Evolutionary conservation across 345 rosid species (phyloP).

Genomic region (Camelina laxa): DNA sequence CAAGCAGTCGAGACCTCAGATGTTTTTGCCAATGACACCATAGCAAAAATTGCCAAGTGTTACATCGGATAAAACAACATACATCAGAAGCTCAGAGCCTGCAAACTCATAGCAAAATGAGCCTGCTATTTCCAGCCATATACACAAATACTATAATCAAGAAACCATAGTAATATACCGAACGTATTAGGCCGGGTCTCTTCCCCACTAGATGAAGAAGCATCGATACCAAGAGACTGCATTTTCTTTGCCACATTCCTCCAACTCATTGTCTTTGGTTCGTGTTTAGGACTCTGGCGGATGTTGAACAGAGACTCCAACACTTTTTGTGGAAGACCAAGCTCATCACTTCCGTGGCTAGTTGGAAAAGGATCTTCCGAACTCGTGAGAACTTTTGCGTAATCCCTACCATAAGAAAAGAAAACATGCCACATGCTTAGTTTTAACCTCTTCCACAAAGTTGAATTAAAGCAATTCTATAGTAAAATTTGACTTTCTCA

Average conservation of each 20-base stretch:
- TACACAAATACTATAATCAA: not conserved
- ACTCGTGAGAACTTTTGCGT: constrained; percentile 52
- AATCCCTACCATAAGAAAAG: constrained; percentile 53
- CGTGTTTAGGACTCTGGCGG: constrained; percentile 63
- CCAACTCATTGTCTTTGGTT: constrained; percentile 85
- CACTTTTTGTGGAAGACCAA: constrained; percentile 77
- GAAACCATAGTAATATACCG: constrained; percentile 49
- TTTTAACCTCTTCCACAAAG: constrained; percentile 11
- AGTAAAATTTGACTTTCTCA: constrained; percentile 8
- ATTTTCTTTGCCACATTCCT: constrained; percentile 80
- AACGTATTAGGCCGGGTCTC: constrained; percentile 46
- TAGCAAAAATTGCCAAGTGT: constrained; percentile 36
- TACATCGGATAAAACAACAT: constrained; percentile 36
- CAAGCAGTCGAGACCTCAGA: constrained; percentile 33
- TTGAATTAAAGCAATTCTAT: constrained; percentile 5
- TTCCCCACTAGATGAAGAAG: constrained; percentile 49
- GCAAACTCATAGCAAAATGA: constrained; percentile 37
- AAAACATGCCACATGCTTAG: not conserved
- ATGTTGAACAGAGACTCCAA: constrained; percentile 81
- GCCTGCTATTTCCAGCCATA: constrained; percentile 29
- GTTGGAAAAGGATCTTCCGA: constrained; percentile 50
- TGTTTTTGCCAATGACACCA: constrained; percentile 44
- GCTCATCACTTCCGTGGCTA: constrained; percentile 45
- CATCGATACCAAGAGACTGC: constrained; percentile 63
- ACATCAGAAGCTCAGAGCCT: constrained; percentile 29